Evolutionary conservation across 768 basidiomycete genomes (phyloP), one percentile per base, ranked within the genome.

Genomic region (Coprinopsis strossmayeri): DNA sequence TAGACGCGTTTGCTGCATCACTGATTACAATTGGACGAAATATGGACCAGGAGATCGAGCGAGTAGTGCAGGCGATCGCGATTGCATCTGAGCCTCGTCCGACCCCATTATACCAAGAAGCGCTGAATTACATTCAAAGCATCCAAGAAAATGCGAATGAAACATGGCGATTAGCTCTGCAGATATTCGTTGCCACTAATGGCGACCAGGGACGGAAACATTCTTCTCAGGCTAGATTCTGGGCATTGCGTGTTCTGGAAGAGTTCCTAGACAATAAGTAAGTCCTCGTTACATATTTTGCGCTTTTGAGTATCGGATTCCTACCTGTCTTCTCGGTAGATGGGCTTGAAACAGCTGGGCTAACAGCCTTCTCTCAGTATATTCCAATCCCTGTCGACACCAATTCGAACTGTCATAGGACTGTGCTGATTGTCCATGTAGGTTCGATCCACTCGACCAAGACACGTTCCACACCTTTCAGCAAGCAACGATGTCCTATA

Each of bases 11-110:
- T 18, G 24, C 17, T 41, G 25, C n/a, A 20, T 32, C 45, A n/a
- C 18, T 42, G 9, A 12, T 26, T 26, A 24, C 28, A 24, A 28
- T 24, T 50, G 40, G 50, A 46, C 44, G 15, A 32, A 43, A 59
- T 28, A 89, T 89, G 88, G 83, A 88, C 30, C 81, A 78, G 60
- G 81, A 87, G 69, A 73, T 85, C 57, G 78, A 84, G 56, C 84
- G 80, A 62, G 73, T 88, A 54, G 81, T 87, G 15, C 86, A 84
- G 68, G 93, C 93, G 41, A 91, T 94, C 66, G 70, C 77, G 61
- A 85, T 95, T 68, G 93, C 92, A 44, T 87, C 87, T 52, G 85
- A 92, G 70, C 86, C 84, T 46, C 69, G 73, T 12, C 86, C 83
- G 64, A 71, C 69, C 48, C 63, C 76, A 23, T 68, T 95, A 27